These are phyloP conservation scores for Didymella lethalis DNA, from an alignment of 2,329 filamentous ascomycete species.

Conservation along the genomic window DNA sequence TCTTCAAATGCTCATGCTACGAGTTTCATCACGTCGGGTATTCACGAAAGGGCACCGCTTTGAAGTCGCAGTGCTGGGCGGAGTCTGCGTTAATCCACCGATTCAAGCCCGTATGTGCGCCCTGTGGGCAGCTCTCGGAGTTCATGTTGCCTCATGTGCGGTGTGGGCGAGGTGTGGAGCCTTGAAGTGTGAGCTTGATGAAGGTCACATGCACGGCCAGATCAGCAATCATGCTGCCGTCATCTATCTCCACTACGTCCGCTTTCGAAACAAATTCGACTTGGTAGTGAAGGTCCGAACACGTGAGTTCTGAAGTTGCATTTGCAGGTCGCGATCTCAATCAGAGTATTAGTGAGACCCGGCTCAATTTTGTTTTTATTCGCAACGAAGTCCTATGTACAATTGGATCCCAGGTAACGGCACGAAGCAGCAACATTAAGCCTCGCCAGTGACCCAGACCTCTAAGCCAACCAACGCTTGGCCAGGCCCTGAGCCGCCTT, in stretches of 20 bases:
- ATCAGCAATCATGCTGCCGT: constrained; percentile 10
- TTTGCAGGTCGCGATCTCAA: constrained; percentile 3
- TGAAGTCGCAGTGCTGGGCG: background rate
- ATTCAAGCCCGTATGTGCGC: background rate
- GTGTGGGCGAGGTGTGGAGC: constrained; percentile 19
- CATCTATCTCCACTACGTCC: constrained; percentile 8
- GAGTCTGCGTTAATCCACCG: too few species aligned
- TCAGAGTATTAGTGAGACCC: constrained; percentile 17
- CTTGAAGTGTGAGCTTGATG: constrained; percentile 12
- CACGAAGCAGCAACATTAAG: background rate
- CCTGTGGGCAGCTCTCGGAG: background rate
- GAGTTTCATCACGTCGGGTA: background rate
- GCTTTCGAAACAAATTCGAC: background rate
- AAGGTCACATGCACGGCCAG: constrained; percentile 17
- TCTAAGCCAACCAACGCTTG: constrained; percentile 28
- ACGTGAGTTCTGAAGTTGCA: background rate
- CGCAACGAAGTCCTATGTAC: constrained; percentile 16
- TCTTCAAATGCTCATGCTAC: constrained; percentile 11
- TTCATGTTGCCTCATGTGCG: constrained; percentile 12
- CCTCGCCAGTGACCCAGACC: background rate
- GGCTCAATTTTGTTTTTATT: constrained; percentile 16
- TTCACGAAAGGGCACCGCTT: constrained; percentile 4
- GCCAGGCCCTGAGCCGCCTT: constrained; percentile 23
- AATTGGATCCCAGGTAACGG: background rate
- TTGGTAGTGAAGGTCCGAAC: background rate